phyloP scores from a whole-genome alignment of 192 early-diverging fungal species.

The Backusella parvicylindrica region DNA sequence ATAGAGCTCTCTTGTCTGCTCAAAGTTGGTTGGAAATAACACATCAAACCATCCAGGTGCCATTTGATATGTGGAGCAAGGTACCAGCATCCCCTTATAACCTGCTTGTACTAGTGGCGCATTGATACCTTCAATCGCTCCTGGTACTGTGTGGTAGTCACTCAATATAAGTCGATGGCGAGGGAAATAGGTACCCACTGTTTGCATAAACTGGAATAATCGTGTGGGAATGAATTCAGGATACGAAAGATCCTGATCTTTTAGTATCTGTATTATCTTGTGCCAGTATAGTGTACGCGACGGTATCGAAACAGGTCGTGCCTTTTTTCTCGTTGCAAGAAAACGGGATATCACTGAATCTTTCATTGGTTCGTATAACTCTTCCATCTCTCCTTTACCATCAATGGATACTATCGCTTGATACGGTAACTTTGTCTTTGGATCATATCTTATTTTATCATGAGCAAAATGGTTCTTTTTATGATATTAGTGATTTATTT shows the following conservation, averaged over 20 bases:
- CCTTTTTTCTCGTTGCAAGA: slow-evolving; percentile 54
- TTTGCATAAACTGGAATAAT: slow-evolving; percentile 66
- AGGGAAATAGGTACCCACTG: slow-evolving; percentile 79
- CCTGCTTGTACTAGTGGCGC: slow-evolving; percentile 95
- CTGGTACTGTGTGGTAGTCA: slow-evolving; percentile 85
- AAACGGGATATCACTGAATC: slow-evolving; percentile 78
- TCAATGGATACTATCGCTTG: slow-evolving; percentile 83
- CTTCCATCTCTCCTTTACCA: slow-evolving; percentile 77
- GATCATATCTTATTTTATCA: slow-evolving; percentile 88
- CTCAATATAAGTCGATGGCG: slow-evolving; percentile 83
- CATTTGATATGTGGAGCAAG: slow-evolving; percentile 92
- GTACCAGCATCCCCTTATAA: slow-evolving; percentile 85
- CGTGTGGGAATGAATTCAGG: slow-evolving; percentile 92
- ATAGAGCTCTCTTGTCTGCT: slow-evolving; percentile 76
- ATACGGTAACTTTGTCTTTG: slow-evolving; percentile 59
- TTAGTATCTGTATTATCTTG: slow-evolving; percentile 62
- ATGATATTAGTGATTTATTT: neutral
- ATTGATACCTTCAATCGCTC: slow-evolving; percentile 74
- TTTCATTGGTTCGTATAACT: slow-evolving; percentile 73
- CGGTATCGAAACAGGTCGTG: slow-evolving; percentile 44
- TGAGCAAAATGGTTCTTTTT: slow-evolving; percentile 92
- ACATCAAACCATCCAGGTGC: slow-evolving; percentile 98
- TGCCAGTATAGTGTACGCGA: slow-evolving; percentile 54
- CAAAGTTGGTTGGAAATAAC: slow-evolving; percentile 97
- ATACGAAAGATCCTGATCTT: slow-evolving; percentile 43